phyloP scores from a whole-genome alignment of 345 rosid species.

The Heritiera fomes region DNA sequence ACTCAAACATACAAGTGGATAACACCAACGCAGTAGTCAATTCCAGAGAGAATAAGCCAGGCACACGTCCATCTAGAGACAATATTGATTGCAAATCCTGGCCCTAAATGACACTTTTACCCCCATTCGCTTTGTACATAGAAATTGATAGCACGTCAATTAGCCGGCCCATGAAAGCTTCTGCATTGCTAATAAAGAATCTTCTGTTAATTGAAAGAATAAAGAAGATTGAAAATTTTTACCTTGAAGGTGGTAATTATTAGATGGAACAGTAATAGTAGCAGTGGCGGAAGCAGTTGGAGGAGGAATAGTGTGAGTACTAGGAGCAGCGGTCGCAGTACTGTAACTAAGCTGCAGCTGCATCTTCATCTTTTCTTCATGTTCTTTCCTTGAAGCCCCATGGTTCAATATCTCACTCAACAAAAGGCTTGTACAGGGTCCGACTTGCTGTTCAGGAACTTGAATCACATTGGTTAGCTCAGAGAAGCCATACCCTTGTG shows the following conservation, averaged over 20 bases:
- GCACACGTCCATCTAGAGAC: slow-evolving; percentile 48
- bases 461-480: slow-evolving; percentile 43
- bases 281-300: slow-evolving; percentile 23
- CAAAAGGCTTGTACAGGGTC: slow-evolving; percentile 60
- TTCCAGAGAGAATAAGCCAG: slow-evolving; percentile 31
- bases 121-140: slow-evolving; percentile 11
- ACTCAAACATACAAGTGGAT: background rate
- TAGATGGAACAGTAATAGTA: slow-evolving; percentile 44
- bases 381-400: slow-evolving; percentile 41
- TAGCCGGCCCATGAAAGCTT: background rate
- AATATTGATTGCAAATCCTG: slow-evolving; percentile 23
- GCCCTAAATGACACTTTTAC: slow-evolving; percentile 17
- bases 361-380: slow-evolving; percentile 44
- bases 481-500: slow-evolving; percentile 44
- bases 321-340: slow-evolving; percentile 26
- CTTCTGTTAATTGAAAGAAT: background rate
- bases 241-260: slow-evolving; percentile 51
- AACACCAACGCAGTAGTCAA: slow-evolving; percentile 28
- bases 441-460: slow-evolving; percentile 34
- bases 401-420: slow-evolving; percentile 57
- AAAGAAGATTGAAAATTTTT: background rate
- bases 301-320: slow-evolving; percentile 25
- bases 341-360: slow-evolving; percentile 40
- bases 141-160: background rate
- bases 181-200: background rate